phyloP scores from a whole-genome alignment of 768 basidiomycete genomes.

The Chlorophyllum brunneum region DNA sequence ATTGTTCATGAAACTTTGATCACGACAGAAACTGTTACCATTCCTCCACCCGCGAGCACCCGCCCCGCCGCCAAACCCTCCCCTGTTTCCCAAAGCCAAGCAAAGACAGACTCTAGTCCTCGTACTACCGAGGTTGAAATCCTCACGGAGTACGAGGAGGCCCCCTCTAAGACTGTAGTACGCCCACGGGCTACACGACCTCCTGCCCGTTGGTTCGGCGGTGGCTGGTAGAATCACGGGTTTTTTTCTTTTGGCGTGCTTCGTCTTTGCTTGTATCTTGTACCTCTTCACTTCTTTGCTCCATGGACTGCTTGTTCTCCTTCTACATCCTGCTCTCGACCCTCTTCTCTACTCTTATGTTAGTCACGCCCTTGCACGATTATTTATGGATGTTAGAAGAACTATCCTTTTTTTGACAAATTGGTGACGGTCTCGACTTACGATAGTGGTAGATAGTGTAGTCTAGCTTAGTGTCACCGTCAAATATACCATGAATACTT shows the following conservation, averaged over 20 bases:
- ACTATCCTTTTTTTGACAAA: constrained; percentile 15
- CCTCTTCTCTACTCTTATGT: neutral
- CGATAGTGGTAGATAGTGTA: constrained; percentile 35
- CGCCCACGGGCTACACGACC: constrained; percentile 36
- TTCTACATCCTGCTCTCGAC: neutral
- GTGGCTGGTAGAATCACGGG: constrained; percentile 45
- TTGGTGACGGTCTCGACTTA: constrained; percentile 15
- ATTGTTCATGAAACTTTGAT: constrained; percentile 55
- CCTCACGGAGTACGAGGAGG: constrained; percentile 54
- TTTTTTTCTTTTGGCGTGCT: constrained; percentile 16
- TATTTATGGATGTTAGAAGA: constrained; percentile 9
- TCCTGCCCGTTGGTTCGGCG: constrained; percentile 56
- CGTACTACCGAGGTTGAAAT: constrained; percentile 73
- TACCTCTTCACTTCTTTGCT: constrained; percentile 15
- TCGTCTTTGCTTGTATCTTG: constrained; percentile 18
- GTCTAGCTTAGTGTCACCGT: constrained; percentile 24
- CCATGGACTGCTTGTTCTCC: neutral
- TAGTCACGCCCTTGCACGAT: constrained; percentile 9
- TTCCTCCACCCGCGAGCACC: constrained; percentile 76
- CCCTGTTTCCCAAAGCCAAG: constrained; percentile 58
- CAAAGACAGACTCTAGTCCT: constrained; percentile 58
- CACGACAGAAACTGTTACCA: constrained; percentile 62
- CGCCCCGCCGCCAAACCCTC: constrained; percentile 71
- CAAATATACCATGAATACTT: constrained; percentile 7
- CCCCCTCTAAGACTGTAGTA: constrained; percentile 29